These are phyloP conservation scores for Rosa hybrid DNA, from an alignment of 331 rosid species.

Conservation along the genomic window DNA sequence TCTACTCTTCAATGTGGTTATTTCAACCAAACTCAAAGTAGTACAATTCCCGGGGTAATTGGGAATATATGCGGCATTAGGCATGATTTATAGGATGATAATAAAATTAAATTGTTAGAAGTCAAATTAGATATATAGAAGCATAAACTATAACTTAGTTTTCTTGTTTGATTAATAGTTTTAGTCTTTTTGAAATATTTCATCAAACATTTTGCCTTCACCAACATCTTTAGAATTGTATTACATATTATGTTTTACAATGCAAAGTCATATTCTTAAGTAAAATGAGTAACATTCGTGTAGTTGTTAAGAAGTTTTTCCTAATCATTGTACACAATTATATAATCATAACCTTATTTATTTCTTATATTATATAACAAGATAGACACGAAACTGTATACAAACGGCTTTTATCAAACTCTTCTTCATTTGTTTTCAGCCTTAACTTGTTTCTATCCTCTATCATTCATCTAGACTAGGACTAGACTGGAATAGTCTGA, in stretches of 20 bases:
- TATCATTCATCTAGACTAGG: background rate
- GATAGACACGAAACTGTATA: background rate
- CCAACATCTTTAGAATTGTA: background rate
- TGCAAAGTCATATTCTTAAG: background rate
- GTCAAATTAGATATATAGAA: background rate
- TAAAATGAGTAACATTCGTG: too few relatives aligned
- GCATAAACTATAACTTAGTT: background rate
- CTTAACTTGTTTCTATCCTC: background rate
- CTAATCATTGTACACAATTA: background rate
- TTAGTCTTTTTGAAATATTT: too few relatives aligned
- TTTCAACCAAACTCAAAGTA: background rate
- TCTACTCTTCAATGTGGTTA: background rate
- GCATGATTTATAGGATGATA: background rate
- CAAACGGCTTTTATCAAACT: background rate
- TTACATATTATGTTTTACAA: background rate
- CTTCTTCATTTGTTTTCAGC: background rate
- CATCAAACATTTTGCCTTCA: background rate
- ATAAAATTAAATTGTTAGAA: background rate
- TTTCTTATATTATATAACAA: background rate
- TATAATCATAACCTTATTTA: too few relatives aligned
- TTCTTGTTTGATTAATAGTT: too few relatives aligned
- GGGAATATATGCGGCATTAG: background rate
- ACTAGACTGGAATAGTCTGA: background rate
- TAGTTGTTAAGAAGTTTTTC: too few relatives aligned
- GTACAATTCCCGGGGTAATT: background rate